Conservation (phyloP, 768 basidiomycete species). For the Pleurotus giganteus region DNA sequence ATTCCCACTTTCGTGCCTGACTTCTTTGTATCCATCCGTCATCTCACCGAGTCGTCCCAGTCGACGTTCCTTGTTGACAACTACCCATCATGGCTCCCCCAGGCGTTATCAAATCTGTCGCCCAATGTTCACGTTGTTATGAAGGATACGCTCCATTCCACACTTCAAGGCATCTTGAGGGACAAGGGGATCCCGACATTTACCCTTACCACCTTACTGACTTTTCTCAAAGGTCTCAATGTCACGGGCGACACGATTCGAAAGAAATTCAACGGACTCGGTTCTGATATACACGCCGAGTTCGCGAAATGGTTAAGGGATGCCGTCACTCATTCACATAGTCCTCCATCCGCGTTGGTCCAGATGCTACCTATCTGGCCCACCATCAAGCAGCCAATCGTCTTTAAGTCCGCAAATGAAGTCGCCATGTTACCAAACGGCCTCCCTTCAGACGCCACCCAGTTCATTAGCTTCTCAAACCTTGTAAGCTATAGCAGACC, state of each 20-base stretch:
- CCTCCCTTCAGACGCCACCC: conserved; percentile 11
- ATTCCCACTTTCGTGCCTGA: conserved; percentile 26
- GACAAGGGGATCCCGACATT: conserved; percentile 15
- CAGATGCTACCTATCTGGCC: conserved; percentile 34
- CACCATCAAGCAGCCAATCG: conserved; percentile 8
- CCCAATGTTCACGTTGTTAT: conserved; percentile 21
- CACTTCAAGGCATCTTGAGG: conserved; percentile 18
- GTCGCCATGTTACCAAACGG: conserved; percentile 21
- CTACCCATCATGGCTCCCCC: conserved; percentile 15
- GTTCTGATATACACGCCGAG: conserved; percentile 10
- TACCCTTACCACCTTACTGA: conserved; percentile 17
- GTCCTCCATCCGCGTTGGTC: conserved; percentile 18
- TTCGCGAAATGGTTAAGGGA: conserved; percentile 32
- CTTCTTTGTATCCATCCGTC: conserved; percentile 29
- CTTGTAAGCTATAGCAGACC: conserved; percentile 10
- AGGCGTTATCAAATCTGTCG: conserved; percentile 17
- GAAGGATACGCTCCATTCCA: conserved; percentile 15
- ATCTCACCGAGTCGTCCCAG: conserved; percentile 19
- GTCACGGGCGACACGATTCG: conserved; percentile 15
- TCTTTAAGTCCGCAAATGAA: conserved; percentile 14
- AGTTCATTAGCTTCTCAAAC: background rate
- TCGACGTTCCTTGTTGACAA: conserved; percentile 23
- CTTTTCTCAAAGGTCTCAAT: conserved; percentile 13
- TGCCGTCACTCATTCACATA: conserved; percentile 10
- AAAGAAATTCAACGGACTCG: too few relatives aligned